These are phyloP conservation scores for Cutaneotrichosporon sp. DNA, from an alignment of 1,284 basidiomycete genomes.

Conservation along the genomic window DNA sequence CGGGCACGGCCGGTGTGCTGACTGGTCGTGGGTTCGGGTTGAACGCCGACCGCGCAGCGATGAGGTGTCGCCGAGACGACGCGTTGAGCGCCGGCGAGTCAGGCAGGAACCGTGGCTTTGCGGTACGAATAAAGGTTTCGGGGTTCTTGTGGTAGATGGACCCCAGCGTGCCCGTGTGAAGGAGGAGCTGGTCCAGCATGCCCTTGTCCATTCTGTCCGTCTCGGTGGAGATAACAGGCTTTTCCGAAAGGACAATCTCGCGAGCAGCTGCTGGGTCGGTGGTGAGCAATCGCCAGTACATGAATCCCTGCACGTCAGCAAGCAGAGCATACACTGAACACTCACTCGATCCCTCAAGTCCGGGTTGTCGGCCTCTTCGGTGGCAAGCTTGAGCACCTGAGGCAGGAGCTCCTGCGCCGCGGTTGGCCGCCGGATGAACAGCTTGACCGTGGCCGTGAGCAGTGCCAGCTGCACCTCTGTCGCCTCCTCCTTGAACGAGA, in stretches of 20 bases:
- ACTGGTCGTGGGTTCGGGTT: background rate
- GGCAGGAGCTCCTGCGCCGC: constrained; percentile 86
- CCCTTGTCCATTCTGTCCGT: constrained; percentile 95
- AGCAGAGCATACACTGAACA: background rate
- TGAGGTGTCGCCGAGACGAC: constrained; percentile 46
- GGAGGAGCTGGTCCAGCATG: constrained; percentile 66
- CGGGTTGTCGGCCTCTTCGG: constrained; percentile 93
- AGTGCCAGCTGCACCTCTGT: constrained; percentile 92
- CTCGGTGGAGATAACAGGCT: constrained; percentile 95
- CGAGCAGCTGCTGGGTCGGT: constrained; percentile 85
- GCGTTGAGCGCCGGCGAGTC: constrained; percentile 47
- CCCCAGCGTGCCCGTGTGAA: constrained; percentile 48
- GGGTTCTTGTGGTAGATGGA: constrained; percentile 50
- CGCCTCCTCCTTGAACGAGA: constrained; percentile 87
- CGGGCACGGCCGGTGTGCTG: constrained; percentile 3
- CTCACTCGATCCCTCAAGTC: constrained; percentile 74
- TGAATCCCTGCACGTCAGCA: constrained; percentile 59
- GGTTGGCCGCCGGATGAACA: constrained; percentile 92
- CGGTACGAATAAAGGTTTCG: constrained; percentile 49
- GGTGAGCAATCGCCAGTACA: constrained; percentile 98
- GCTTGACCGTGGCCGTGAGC: constrained; percentile 91
- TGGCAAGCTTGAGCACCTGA: constrained; percentile 82
- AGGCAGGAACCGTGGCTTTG: constrained; percentile 42
- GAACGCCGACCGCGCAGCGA: constrained; percentile 19
- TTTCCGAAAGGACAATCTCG: constrained; percentile 87